phyloP scores from a whole-genome alignment of 805 yeast genomes.

The Debaryomyces castellii region DNA sequence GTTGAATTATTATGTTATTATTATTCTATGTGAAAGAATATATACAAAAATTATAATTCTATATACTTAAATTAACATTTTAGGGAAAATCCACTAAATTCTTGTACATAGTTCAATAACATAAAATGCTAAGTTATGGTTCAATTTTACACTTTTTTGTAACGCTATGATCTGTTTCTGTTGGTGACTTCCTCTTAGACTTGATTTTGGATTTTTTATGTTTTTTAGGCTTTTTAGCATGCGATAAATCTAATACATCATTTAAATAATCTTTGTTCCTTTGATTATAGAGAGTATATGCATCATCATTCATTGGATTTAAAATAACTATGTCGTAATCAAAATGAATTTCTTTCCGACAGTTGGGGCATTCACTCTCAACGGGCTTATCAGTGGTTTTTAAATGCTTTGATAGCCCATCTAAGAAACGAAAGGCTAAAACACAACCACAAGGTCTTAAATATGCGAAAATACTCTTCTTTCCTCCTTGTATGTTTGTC shows the following conservation, averaged over 20 bases:
- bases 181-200: not conserved
- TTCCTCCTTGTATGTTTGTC: slow-evolving; percentile 17
- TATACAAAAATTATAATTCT: not conserved
- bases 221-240: slow-evolving; percentile 22
- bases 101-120: not conserved
- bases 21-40: not conserved
- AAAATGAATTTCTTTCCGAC: slow-evolving; percentile 20
- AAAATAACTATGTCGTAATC: slow-evolving; percentile 32
- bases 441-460: slow-evolving; percentile 42
- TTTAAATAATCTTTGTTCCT: slow-evolving; percentile 11
- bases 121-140: not conserved
- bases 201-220: not conserved
- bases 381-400: slow-evolving; percentile 5
- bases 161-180: not conserved
- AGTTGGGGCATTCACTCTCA: slow-evolving; percentile 30
- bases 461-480: slow-evolving; percentile 21
- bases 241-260: slow-evolving; percentile 16
- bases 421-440: slow-evolving; percentile 22
- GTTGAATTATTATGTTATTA: not conserved
- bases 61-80: not conserved
- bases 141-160: not conserved
- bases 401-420: slow-evolving; percentile 13
- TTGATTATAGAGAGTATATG: slow-evolving; percentile 10
- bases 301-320: slow-evolving; percentile 19
- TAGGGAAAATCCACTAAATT: not conserved